Conservation (phyloP, 805 yeast species). For the Clavispora vitiphila region DNA sequence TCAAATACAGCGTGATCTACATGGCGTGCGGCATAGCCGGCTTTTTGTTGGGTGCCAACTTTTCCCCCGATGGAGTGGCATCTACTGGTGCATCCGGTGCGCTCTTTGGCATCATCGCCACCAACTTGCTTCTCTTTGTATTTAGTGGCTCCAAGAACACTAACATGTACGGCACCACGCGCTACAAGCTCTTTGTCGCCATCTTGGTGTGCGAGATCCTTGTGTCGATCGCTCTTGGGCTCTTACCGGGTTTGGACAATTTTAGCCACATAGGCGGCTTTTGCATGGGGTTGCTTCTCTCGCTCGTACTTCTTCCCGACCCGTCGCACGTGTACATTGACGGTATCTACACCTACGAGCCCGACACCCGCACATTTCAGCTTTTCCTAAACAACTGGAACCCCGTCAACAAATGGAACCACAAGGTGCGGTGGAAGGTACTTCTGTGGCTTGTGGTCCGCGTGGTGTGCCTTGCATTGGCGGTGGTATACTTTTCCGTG, state of each 20-base stretch:
- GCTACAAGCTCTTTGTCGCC: slow-evolving; percentile 42
- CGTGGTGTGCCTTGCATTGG: slow-evolving; percentile 37
- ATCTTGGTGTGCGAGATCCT: slow-evolving; percentile 54
- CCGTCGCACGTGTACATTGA: slow-evolving; percentile 46
- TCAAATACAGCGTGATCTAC: slow-evolving; percentile 52
- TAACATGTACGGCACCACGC: slow-evolving; percentile 40
- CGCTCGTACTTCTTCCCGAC: slow-evolving; percentile 48
- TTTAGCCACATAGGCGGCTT: slow-evolving; percentile 76
- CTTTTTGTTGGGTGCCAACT: slow-evolving; percentile 63
- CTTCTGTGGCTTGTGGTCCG: slow-evolving; percentile 51
- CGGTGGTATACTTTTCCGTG: slow-evolving; percentile 46
- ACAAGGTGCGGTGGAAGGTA: slow-evolving; percentile 36
- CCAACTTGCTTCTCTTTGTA: slow-evolving; percentile 52
- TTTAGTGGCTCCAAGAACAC: slow-evolving; percentile 47
- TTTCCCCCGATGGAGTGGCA: slow-evolving; percentile 60
- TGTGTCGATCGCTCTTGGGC: slow-evolving; percentile 56
- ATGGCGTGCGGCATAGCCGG: slow-evolving; percentile 62
- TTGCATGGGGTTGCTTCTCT: slow-evolving; percentile 51
- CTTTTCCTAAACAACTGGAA: slow-evolving; percentile 36
- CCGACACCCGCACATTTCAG: slow-evolving; percentile 25
- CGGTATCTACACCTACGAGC: slow-evolving; percentile 34
- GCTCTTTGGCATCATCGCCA: slow-evolving; percentile 62
- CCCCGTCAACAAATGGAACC: slow-evolving; percentile 28
- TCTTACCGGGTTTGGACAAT: slow-evolving; percentile 70
- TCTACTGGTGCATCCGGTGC: slow-evolving; percentile 72